Evolutionary conservation across 139 green algal species (phyloP).

Genomic region (Bryopsis sp.): DNA sequence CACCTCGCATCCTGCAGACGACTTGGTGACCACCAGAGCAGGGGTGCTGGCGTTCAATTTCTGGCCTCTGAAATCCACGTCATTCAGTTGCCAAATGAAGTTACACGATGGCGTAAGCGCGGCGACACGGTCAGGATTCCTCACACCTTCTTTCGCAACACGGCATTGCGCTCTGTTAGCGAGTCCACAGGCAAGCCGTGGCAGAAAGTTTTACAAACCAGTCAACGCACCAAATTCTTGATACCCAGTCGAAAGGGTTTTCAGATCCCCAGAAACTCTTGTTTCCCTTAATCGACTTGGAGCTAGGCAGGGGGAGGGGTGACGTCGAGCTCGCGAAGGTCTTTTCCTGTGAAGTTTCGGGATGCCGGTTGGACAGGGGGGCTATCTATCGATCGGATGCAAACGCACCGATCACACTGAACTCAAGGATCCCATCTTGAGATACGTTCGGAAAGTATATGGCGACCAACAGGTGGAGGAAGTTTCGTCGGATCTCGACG

Average conservation of each 20-base stretch:
- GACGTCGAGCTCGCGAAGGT: not conserved
- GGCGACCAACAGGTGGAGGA: constrained; percentile 44
- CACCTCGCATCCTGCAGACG: too few relatives aligned
- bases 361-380: not conserved
- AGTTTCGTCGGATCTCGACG: constrained; percentile 51
- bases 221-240: not conserved
- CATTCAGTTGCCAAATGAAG: not conserved
- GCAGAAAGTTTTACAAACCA: not conserved
- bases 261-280: not conserved
- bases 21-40: not conserved
- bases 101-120: not conserved
- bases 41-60: not conserved
- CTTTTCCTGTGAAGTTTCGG: not conserved
- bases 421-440: constrained; percentile 48
- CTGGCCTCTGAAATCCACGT: not conserved
- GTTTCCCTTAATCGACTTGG: not conserved
- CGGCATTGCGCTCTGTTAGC: too few relatives aligned
- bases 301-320: too few relatives aligned
- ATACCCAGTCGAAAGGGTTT: not conserved
- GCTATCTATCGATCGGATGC: constrained; percentile 61
- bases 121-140: too few relatives aligned
- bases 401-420: constrained; percentile 66
- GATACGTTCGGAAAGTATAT: constrained; percentile 57
- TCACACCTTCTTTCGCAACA: too few relatives aligned
- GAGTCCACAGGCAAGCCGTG: too few relatives aligned